Evolutionary conservation across 78 protist genomes (phyloP).

Genomic region (Neovahlkampfia damariscottae): DNA sequence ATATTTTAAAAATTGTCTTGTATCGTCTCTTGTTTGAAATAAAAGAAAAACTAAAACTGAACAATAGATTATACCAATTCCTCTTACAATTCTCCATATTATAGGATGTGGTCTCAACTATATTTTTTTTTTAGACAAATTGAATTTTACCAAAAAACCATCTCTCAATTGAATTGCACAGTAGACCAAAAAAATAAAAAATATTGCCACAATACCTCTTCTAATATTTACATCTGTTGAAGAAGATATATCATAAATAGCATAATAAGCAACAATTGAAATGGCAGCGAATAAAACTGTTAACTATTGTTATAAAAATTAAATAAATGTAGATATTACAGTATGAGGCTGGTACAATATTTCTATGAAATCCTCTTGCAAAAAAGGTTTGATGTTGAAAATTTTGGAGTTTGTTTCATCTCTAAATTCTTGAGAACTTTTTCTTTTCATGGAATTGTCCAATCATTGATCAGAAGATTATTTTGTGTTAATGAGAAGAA

Average conservation of each 20-base stretch:
- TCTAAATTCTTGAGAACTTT: too few relatives aligned
- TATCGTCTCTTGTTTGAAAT: conserved; percentile 49
- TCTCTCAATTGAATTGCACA: conserved; percentile 43
- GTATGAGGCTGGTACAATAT: background rate
- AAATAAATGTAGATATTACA: background rate
- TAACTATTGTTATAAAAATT: background rate
- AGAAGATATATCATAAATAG: background rate
- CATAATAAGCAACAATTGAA: background rate
- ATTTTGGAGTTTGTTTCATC: too few relatives aligned
- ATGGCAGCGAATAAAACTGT: background rate
- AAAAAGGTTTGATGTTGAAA: background rate
- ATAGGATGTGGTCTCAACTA: conserved; percentile 79
- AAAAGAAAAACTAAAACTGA: conserved; percentile 41
- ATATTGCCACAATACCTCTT: conserved; percentile 53
- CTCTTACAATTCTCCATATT: conserved; percentile 69
- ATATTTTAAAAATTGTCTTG: conserved; percentile 31
- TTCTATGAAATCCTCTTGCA: conserved; percentile 5
- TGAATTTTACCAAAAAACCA: too few relatives aligned
- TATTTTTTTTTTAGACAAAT: too few relatives aligned
- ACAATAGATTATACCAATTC: conserved; percentile 55
- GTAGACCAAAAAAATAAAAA: conserved; percentile 42
- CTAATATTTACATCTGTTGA: background rate
- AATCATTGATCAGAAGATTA: too few relatives aligned
- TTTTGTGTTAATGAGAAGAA: too few relatives aligned
- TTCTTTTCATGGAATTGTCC: too few relatives aligned